phyloP scores from a whole-genome alignment of 2,329 filamentous ascomycete genomes.

The Fusarium tupiense region DNA sequence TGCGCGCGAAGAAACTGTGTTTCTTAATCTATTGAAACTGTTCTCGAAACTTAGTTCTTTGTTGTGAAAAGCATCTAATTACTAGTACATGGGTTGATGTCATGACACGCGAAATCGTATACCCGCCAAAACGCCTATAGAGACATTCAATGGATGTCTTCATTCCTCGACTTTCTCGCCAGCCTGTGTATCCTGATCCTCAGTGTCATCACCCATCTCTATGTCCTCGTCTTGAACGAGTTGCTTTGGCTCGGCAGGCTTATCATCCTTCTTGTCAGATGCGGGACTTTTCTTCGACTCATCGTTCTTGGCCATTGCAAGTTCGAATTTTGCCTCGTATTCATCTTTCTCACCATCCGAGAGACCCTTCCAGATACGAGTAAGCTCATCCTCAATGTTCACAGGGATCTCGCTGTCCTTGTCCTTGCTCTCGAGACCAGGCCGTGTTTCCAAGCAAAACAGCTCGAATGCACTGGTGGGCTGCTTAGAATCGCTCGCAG shows the following conservation, averaged over 20 bases:
- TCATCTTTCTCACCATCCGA: conserved; percentile 60
- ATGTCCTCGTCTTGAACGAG: conserved; percentile 58
- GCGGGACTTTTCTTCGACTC: conserved; percentile 40
- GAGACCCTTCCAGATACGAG: conserved; percentile 65
- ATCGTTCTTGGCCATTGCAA: conserved; percentile 37
- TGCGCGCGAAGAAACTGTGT: conserved; percentile 10
- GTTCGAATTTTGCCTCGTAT: conserved; percentile 53
- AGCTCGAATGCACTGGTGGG: conserved; percentile 63
- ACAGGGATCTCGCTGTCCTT: conserved; percentile 48
- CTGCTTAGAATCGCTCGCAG: conserved; percentile 53
- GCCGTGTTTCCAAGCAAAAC: conserved; percentile 62
- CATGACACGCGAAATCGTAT: conserved; percentile 26
- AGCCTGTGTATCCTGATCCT: conserved; percentile 51
- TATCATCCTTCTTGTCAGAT: conserved; percentile 40
- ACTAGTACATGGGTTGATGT: conserved; percentile 22
- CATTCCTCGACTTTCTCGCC: conserved; percentile 50
- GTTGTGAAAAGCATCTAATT: conserved; percentile 13
- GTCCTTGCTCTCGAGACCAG: conserved; percentile 55
- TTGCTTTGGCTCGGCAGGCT: conserved; percentile 44
- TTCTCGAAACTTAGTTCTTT: conserved; percentile 21
- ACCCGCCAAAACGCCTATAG: conserved; percentile 40
- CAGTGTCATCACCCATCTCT: conserved; percentile 60
- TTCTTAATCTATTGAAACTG: conserved; percentile 16
- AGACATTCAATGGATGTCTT: conserved; percentile 18
- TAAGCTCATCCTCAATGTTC: conserved; percentile 64